Conservation (phyloP, 306 rosid species). For the Quercus bicolor region DNA sequence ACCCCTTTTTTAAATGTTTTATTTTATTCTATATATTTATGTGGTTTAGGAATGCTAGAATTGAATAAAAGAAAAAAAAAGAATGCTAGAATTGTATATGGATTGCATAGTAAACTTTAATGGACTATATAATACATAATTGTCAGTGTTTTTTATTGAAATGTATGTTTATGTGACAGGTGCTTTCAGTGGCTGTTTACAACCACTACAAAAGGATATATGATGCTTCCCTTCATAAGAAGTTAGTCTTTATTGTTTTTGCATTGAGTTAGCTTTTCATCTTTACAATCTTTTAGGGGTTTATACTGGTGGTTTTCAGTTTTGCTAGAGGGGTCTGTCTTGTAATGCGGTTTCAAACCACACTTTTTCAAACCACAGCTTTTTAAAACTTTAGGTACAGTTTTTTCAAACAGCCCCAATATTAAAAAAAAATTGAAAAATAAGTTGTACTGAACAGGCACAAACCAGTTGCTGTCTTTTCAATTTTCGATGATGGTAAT, state of each 20-base stretch:
- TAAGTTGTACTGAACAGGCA: too few species aligned
- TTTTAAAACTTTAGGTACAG: too few species aligned
- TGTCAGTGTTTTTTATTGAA: not conserved
- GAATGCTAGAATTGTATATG: not conserved
- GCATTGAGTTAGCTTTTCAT: not conserved
- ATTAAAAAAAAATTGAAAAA: too few species aligned
- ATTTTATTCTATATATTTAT: not conserved
- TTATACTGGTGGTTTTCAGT: not conserved
- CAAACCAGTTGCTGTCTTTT: not conserved
- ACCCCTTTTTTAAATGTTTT: too few species aligned
- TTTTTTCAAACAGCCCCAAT: too few species aligned
- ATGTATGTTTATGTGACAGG: slow-evolving; percentile 29
- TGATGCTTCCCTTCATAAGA: slow-evolving; percentile 30
- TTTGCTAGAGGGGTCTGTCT: not conserved
- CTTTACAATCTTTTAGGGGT: not conserved
- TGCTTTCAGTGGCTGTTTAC: slow-evolving; percentile 77
- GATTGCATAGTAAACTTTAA: not conserved
- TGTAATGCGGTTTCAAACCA: not conserved
- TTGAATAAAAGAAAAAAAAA: not conserved
- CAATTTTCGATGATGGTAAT: not conserved
- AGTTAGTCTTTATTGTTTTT: slow-evolving; percentile 16
- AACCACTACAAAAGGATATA: slow-evolving; percentile 64
- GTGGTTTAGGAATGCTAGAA: not conserved
- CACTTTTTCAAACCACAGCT: too few species aligned
- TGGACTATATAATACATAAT: not conserved